Conservation (phyloP, 805 yeast genomes). For the Kurtzmaniella cleridarum region DNA sequence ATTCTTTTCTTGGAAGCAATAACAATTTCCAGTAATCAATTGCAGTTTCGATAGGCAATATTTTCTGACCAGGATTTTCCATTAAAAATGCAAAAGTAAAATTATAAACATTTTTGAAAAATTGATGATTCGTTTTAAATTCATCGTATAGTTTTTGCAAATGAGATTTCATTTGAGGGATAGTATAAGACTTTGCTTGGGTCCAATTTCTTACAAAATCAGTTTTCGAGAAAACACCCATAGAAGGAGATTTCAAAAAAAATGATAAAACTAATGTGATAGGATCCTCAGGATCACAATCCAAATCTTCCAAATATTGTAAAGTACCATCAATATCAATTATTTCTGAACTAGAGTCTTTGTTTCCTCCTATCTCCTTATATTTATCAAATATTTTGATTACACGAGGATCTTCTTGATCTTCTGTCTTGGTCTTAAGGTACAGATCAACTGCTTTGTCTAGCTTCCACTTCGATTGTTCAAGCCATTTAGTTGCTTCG, state of each 20-base stretch:
- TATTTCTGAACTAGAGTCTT: conserved; percentile 14
- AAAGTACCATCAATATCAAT: conserved; percentile 82
- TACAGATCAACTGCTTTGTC: conserved; percentile 27
- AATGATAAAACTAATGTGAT: conserved; percentile 66
- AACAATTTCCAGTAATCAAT: conserved; percentile 74
- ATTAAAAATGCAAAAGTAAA: conserved; percentile 65
- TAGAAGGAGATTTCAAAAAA: conserved; percentile 57
- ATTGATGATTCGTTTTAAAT: conserved; percentile 23
- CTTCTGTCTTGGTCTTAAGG: conserved; percentile 8
- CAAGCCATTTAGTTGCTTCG: conserved; percentile 33
- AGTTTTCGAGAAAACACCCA: conserved; percentile 53
- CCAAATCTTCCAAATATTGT: conserved; percentile 58
- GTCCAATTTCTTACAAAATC: conserved; percentile 60
- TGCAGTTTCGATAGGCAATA: conserved; percentile 56
- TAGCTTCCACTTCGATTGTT: conserved; percentile 23
- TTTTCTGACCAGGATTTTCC: conserved; percentile 51
- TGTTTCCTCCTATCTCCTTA: conserved; percentile 14
- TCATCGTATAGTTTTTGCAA: conserved; percentile 11
- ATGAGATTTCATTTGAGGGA: conserved; percentile 42
- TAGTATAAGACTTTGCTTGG: conserved; percentile 18
- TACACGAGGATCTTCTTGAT: conserved; percentile 14
- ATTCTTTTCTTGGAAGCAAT: conserved; percentile 22
- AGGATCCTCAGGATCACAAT: conserved; percentile 69
- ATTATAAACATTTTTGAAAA: conserved; percentile 56
- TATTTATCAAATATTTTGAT: conserved; percentile 29